Conservation (phyloP, 768 basidiomycete species). For the Termitomyces sp. region DNA sequence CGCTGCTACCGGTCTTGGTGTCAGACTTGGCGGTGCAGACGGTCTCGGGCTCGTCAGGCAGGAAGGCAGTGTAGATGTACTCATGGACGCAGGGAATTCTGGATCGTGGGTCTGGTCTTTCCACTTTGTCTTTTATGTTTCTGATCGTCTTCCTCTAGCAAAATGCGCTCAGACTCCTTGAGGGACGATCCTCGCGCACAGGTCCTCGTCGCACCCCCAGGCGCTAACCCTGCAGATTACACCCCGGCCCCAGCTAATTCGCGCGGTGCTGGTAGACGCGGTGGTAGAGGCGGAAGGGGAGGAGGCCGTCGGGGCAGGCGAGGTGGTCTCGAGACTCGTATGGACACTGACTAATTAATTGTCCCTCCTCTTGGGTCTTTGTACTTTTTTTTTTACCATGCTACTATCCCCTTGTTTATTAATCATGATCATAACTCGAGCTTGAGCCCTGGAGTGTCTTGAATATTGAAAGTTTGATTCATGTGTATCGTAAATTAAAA, state of each 20-base stretch:
- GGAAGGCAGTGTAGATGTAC: conserved; percentile 53
- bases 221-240: conserved; percentile 54
- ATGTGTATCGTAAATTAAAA: too few relatives aligned
- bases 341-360: conserved; percentile 52
- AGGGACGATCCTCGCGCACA: conserved; percentile 61
- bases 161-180: conserved; percentile 83
- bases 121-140: neutral
- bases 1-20: conserved; percentile 50
- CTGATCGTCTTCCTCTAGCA: conserved; percentile 39
- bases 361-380: neutral
- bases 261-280: conserved; percentile 30
- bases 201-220: conserved; percentile 67
- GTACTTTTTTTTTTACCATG: neutral
- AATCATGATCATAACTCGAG: neutral
- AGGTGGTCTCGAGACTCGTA: conserved; percentile 36
- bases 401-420: neutral
- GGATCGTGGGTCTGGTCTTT: conserved; percentile 48
- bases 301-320: conserved; percentile 34
- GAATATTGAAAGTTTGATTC: too few relatives aligned
- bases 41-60: conserved; percentile 52
- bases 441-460: too few relatives aligned
- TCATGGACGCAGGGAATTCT: conserved; percentile 49
- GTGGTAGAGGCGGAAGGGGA: conserved; percentile 36
- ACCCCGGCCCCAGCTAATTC: conserved; percentile 28
- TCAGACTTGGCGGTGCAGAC: conserved; percentile 53